Base-by-base conservation (phyloP, 306 rosid species). In the Mimosa bimucronata region DNA sequence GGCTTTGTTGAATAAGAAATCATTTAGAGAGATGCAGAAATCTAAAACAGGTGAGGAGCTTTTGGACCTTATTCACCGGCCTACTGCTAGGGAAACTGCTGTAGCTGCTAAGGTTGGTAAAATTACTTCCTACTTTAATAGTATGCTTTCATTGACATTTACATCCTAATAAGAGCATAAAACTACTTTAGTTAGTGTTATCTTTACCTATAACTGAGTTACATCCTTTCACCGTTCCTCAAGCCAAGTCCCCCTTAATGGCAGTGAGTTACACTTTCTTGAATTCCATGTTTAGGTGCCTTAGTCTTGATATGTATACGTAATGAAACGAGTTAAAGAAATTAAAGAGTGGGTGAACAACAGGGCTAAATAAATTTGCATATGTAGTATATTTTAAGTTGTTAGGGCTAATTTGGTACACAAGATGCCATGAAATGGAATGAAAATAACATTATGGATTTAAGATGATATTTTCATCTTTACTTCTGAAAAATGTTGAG, bases 31-130 rank as follows among this genome's bases (percentile, higher is more conserved):
- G 87, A 9, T 85, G 90, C 97, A 96, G 81, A 88, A 93, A 86
- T 91, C 97, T 53, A 96, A 90, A 85, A 90, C 97, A 12, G 97
- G 98, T 2, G 97, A 96, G 90, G 99, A 93, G 94, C 93, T 96
- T 74, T 82, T 91, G 92, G 93, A 96, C 90, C 92, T 96, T 73
- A 90, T 96, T 82, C 98, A 93, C 84, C 90, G 94, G 74, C 99
- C 99, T 15, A 93, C 99, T 70, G 98, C 98, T 1, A 90, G 0
- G 91, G 99, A 96, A 87, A 93, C 97, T 84, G 97, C 97, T 74
- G 91, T 87, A 41, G 99, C 98, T n/a, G 94, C 92, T n/a, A 93
- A 93, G 99, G 99, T 95, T 78, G 66, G 85, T 80, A 45, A 19
- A 42, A 57, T 71, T 52, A 7, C 29, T 76, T 72, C 77, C 61